phyloP scores from a whole-genome alignment of 2,329 filamentous ascomycete genomes.

The Tolypocladium tropicale region DNA sequence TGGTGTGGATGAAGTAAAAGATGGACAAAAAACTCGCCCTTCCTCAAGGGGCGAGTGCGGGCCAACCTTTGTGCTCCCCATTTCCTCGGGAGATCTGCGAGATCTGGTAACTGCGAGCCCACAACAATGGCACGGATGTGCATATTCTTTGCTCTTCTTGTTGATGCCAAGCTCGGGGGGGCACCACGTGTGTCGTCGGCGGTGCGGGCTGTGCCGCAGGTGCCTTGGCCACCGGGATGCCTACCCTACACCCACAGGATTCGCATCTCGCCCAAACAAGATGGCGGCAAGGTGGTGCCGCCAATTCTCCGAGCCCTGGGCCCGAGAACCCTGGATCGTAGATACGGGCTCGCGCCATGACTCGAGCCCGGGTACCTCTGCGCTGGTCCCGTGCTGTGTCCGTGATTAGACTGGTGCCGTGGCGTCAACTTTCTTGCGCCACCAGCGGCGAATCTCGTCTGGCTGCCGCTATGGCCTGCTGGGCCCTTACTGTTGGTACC shows the following conservation, averaged over 20 bases:
- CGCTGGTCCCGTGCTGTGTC: not conserved
- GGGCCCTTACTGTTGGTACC: not conserved
- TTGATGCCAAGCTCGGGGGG: not conserved
- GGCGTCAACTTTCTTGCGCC: not conserved
- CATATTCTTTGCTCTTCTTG: not conserved
- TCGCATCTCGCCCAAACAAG: not conserved
- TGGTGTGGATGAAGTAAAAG: not conserved
- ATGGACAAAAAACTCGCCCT: not conserved
- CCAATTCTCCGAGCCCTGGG: not conserved
- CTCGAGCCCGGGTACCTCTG: not conserved
- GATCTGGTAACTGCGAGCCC: not conserved
- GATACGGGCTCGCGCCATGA: not conserved
- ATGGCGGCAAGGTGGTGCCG: not conserved
- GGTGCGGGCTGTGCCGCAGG: too few species aligned
- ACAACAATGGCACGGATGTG: not conserved
- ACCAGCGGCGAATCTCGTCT: not conserved
- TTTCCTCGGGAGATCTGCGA: constrained; percentile 1
- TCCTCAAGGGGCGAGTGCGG: not conserved
- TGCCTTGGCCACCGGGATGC: too few species aligned
- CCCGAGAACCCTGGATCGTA: not conserved
- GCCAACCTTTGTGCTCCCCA: not conserved
- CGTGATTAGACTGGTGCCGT: not conserved
- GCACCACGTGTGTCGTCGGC: too few species aligned
- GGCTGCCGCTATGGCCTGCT: not conserved
- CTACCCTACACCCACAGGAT: not conserved